These are phyloP conservation scores for Volvox carteri DNA, from an alignment of 163 green algal species.

Conservation along the genomic window DNA sequence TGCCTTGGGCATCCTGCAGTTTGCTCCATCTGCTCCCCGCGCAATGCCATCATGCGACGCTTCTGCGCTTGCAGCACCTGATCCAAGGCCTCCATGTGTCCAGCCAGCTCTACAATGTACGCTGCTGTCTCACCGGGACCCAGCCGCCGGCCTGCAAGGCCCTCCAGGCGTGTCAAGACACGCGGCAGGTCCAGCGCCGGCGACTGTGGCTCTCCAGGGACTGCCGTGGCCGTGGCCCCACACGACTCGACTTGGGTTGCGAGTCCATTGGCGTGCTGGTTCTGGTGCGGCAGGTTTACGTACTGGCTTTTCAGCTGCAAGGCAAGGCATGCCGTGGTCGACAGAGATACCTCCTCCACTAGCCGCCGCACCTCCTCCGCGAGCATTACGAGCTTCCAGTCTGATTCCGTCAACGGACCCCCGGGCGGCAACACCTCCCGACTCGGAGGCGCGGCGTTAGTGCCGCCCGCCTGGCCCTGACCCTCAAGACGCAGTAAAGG, in stretches of 20 bases:
- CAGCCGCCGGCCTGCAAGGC: conserved; percentile 34
- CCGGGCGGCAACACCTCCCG: conserved; percentile 25
- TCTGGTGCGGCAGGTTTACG: not conserved
- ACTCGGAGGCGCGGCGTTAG: not conserved
- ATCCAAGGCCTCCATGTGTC: conserved; percentile 46
- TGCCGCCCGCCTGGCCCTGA: not conserved
- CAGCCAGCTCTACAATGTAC: conserved; percentile 41
- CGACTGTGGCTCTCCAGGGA: not conserved
- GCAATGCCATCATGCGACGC: not conserved
- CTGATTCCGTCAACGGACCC: conserved; percentile 36
- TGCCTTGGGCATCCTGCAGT: not conserved
- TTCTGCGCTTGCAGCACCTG: not conserved
- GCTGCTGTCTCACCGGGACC: conserved; percentile 42
- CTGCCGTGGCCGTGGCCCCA: not conserved
- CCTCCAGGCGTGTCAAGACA: conserved; percentile 43
- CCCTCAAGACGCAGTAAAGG: not conserved
- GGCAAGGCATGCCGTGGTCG: conserved; percentile 1
- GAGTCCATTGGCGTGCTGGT: not conserved
- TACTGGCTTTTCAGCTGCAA: conserved; percentile 7
- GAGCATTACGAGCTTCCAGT: conserved; percentile 64
- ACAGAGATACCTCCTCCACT: conserved; percentile 43
- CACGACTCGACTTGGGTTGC: not conserved
- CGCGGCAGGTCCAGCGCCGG: conserved; percentile 19
- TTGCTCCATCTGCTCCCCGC: not conserved
- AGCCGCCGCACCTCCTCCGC: conserved; percentile 51